Evolutionary conservation across 768 basidiomycete species (phyloP), one percentile per base, ranked within the genome.

Genomic region (Leccinum longicurvipes): DNA sequence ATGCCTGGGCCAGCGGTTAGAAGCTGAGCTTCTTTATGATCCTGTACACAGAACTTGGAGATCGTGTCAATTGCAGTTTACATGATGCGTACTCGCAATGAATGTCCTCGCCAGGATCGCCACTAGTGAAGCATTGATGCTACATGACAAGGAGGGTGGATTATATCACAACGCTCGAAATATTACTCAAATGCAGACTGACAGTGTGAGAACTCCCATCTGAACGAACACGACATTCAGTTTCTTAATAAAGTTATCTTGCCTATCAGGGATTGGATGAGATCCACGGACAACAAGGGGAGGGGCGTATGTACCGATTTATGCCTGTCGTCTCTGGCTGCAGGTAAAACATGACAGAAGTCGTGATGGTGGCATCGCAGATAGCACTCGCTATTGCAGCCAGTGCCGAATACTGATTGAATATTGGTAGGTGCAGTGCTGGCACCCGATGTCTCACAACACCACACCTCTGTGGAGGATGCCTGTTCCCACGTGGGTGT

Each of bases 281-380:
- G 9, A 36, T 10, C 3, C 11, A 19, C 1, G 10, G 1, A 7
- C 6, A 15, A 24, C 0, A 24, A 29, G 17, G 15, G 7, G 39
- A 28, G 17, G 34, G n/a, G n/a, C n/a, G n/a, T n/a, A 44, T 5
- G 15, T 56, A 66, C 65, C 62, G 57, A 27, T 17, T 29, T 47
- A 47, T 15, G n/a, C 44, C 59, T n/a, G 53, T 59, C 23, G 51
- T 54, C 15, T 23, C 47, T 8, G 59, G 51, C 23, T 51, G 59
- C 31, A 66, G 46, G 34, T 56, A 63, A 48, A 55, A 62, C 1
- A 49, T 27, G 19, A 67, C 44, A 9, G 59, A 57, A 12, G 9
- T 4, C 2, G 62, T 66, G 51, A 68, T 66, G 48, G 55, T 4
- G 15, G 44, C 47, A 50, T 65, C 63, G 29, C 66, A 67, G n/a